phyloP scores from a whole-genome alignment of 78 protist species.

The Dictyostelium brefeldianum region DNA sequence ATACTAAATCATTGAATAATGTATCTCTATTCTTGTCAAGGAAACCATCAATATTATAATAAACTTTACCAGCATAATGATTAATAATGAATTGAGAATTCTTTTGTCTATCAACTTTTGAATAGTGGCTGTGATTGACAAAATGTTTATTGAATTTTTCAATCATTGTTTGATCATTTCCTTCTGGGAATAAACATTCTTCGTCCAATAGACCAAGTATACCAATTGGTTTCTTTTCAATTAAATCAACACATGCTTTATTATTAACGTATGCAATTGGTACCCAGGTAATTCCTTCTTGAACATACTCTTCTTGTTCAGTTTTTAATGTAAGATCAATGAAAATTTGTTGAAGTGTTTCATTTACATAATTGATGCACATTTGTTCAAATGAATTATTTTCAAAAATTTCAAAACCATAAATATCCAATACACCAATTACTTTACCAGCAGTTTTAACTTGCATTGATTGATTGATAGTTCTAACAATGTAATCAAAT shows the following conservation, averaged over 20 bases:
- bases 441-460: constrained; percentile 68
- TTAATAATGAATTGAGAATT: constrained; percentile 62
- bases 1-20: constrained; percentile 65
- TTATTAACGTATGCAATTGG: constrained; percentile 84
- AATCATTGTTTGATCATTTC: constrained; percentile 62
- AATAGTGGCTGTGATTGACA: constrained; percentile 24
- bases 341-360: constrained; percentile 93
- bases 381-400: constrained; percentile 92
- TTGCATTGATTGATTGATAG: constrained; percentile 83
- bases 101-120: constrained; percentile 37
- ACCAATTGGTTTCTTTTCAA: constrained; percentile 89
- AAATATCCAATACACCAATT: constrained; percentile 92
- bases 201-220: constrained; percentile 88
- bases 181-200: constrained; percentile 86
- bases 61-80: constrained; percentile 89
- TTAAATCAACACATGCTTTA: constrained; percentile 83
- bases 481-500: constrained; percentile 91
- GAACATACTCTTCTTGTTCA: constrained; percentile 90
- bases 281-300: constrained; percentile 84
- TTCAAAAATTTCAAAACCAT: constrained; percentile 92
- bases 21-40: constrained; percentile 94
- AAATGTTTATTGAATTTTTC: constrained; percentile 74
- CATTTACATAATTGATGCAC: constrained; percentile 91
- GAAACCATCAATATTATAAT: constrained; percentile 90
- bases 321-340: constrained; percentile 87